Evolutionary conservation across 1,284 basidiomycete genomes (phyloP).

Genomic region (Megacollybia platyphylla): DNA sequence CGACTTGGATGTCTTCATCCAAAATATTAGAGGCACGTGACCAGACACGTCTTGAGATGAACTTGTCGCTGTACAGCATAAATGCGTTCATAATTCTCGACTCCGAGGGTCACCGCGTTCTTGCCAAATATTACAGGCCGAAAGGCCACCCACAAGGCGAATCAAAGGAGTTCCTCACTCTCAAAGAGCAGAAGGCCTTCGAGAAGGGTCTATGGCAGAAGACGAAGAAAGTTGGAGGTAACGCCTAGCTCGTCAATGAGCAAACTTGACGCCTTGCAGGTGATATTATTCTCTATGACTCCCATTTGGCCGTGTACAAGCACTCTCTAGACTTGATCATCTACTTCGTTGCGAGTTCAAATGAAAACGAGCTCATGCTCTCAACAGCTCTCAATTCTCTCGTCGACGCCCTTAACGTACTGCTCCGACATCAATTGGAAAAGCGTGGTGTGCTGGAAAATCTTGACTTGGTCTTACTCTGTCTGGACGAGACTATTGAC

Average conservation of each 20-base stretch:
- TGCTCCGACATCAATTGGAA: conserved; percentile 89
- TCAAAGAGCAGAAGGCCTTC: conserved; percentile 92
- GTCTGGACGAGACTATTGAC: conserved; percentile 95
- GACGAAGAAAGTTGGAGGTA: conserved; percentile 84
- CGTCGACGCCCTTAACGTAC: conserved; percentile 74
- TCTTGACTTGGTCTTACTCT: conserved; percentile 85
- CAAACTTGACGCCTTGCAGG: conserved; percentile 29
- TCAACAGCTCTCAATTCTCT: conserved; percentile 75
- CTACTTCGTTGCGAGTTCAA: conserved; percentile 83
- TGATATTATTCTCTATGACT: conserved; percentile 90
- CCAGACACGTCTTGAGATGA: conserved; percentile 24
- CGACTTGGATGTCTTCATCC: conserved; percentile 8
- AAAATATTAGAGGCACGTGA: not conserved
- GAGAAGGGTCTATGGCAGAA: conserved; percentile 96
- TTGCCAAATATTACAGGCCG: conserved; percentile 90
- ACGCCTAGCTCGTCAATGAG: not conserved
- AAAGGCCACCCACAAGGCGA: conserved; percentile 54
- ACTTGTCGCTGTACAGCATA: conserved; percentile 79
- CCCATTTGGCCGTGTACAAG: conserved; percentile 87
- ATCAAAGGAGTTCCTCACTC: conserved; percentile 50
- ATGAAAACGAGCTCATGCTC: conserved; percentile 97
- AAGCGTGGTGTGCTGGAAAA: conserved; percentile 94
- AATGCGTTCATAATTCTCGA: conserved; percentile 88
- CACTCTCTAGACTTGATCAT: conserved; percentile 92
- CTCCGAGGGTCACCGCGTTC: conserved; percentile 85